Base-by-base conservation (phyloP, 2,329 filamentous ascomycete genomes). In the Colletotrichum cordylinicola region DNA sequence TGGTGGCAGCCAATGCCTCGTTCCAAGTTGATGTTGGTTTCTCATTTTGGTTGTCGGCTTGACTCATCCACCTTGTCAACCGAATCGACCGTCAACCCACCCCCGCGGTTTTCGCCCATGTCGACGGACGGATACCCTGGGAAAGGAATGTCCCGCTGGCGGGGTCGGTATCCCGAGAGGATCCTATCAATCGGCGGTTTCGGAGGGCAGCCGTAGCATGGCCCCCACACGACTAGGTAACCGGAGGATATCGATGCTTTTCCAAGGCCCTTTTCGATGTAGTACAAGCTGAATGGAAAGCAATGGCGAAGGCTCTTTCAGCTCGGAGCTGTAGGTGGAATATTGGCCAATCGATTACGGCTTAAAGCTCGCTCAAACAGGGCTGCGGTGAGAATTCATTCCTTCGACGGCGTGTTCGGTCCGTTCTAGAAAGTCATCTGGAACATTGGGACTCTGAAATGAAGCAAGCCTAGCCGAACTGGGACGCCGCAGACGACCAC, bases 361-460 rank as follows among this genome's bases (percentile, higher is more conserved):
- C 43, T 43, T 43, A 35, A 62, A 58, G 37, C 37, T 75, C 70
- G 64, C 43, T 73, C 43, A 68, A 67, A 72, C 27, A 31, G 27
- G 18, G 69, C 37, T 31, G 33, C 58, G 31, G 35, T 56, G 43
- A n/a, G 13, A 52, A 52, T 52, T 21, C 62, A 67, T 72, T 62
- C 27, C 39, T 72, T 61, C 24, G 13, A 48, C 15, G 37, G 52
- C 18, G 21, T 43, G 33, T 60, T 60, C 56, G 58, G 70, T 48
- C 43, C 31, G 64, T 75, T 75, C 70, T 75, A 58, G 70, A 75
- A 75, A 71, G 43, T n/a, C 64, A 66, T 64, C 33, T 73, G 70
- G 73, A 75, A 75, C 64, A 60, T 18, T 39, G n/a, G 13, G 27
- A n/a, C 69, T 43, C 56, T 61, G 73, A 18, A 61, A 39, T 37